Conservation (phyloP, 169 alveolate genomes). For the Cryptosporidium viatorum region DNA sequence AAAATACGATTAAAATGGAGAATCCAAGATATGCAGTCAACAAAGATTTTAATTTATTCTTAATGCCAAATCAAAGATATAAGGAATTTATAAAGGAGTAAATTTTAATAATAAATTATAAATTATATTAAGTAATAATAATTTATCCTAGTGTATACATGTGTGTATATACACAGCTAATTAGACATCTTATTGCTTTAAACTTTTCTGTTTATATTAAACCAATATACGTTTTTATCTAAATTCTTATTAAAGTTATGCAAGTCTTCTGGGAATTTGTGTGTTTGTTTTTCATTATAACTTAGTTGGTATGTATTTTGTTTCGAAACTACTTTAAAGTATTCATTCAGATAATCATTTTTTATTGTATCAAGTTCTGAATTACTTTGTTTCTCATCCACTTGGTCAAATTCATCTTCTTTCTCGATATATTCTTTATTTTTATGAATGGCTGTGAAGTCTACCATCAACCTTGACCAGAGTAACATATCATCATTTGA, state of each 20-base stretch:
- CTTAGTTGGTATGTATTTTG: background rate
- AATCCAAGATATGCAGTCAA: background rate
- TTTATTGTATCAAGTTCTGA: background rate
- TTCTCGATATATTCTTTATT: constrained; percentile 55
- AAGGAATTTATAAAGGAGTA: background rate
- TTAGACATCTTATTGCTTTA: background rate
- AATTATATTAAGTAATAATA: no score
- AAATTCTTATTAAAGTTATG: background rate
- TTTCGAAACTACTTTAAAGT: background rate
- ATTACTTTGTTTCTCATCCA: background rate
- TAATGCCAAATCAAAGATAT: constrained; percentile 30
- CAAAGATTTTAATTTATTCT: constrained; percentile 10
- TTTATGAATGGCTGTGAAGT: constrained; percentile 43
- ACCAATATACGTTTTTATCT: constrained; percentile 10
- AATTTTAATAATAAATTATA: no score
- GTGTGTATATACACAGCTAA: background rate
- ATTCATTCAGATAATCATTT: background rate
- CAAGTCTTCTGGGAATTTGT: background rate
- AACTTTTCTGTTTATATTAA: background rate
- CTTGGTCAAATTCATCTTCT: constrained; percentile 56
- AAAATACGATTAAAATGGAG: constrained; percentile 49
- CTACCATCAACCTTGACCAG: constrained; percentile 68
- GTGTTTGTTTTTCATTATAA: background rate
- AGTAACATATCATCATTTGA: constrained; percentile 47
- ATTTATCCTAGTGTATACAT: no score